Evolutionary conservation across 75 land plant genomes (phyloP), one percentile per base, ranked within the genome.

Genomic region (Sequoia sempervirens): DNA sequence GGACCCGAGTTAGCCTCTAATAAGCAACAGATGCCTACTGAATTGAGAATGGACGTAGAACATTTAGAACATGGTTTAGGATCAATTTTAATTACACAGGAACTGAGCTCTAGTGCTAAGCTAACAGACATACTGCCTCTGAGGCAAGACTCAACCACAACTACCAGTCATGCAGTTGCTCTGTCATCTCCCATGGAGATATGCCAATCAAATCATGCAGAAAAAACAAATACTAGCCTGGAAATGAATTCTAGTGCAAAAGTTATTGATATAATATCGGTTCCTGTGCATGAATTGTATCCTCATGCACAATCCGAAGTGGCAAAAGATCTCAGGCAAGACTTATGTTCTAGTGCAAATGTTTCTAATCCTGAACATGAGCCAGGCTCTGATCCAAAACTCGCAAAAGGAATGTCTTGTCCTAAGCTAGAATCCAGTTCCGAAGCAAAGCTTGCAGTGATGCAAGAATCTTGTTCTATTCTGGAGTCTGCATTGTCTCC

Each of bases 401-500:
- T 32, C 40, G 15, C 17, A 81, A 34, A 32, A 82, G 34, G 13
- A 13, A 4, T 40, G 45, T 23, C 26, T 30, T 40, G 18, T 30
- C 23, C 17, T 50, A 47, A 13, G 40, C 81, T 15, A 6, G 45
- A 75, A 47, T n/a, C 53, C 8, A 10, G 15, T 9, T 40, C 23
- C 23, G 47, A 28, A 43, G 13, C 47, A 14, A 56, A 82, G 64
- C 80, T 83, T 75, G 83, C 28, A 20, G 64, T 37, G 5, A 78
- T 30, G 38, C 54, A 75, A 23, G 36, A 18, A 30, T 14, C 58
- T 28, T 83, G 80, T 45, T 86, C 86, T 36, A 64, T 74, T 46
- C 83, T 80, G 58, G 28, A 78, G 18, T 82, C 43, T 81, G 73
- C 52, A 10, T 80, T 80, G 6, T 58, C 26, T 73, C 80, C 82